These are phyloP conservation scores for Neonectria sp. DNA, from an alignment of 2,329 filamentous ascomycete species.

Conservation along the genomic window DNA sequence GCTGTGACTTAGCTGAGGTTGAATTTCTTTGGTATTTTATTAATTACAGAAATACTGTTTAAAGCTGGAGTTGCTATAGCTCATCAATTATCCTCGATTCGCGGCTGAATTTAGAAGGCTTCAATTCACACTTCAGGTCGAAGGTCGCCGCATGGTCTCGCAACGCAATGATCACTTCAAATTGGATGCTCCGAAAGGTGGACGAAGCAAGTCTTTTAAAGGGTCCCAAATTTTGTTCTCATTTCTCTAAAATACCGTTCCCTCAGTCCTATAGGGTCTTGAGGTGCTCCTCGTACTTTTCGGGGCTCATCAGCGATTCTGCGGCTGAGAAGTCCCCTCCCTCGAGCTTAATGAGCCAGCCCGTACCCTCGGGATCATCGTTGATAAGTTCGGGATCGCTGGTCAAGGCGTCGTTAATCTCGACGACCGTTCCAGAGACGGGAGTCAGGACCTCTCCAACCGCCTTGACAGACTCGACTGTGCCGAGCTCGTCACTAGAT, in stretches of 20 bases:
- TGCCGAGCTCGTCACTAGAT: constrained; percentile 84
- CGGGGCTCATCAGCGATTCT: constrained; percentile 79
- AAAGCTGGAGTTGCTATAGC: no score
- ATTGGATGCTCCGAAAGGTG: no score
- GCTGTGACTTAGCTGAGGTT: background rate
- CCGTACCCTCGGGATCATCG: constrained; percentile 81
- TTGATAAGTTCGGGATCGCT: constrained; percentile 80
- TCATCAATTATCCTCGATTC: no score
- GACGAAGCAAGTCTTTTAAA: background rate
- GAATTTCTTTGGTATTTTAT: background rate
- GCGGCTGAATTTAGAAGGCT: no score
- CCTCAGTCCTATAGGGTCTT: constrained; percentile 30
- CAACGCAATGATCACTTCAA: no score
- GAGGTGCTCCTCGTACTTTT: constrained; percentile 68
- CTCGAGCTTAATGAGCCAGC: constrained; percentile 88
- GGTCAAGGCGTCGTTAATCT: constrained; percentile 78
- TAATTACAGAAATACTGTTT: no score
- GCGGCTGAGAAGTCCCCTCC: constrained; percentile 69
- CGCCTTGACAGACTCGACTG: constrained; percentile 93
- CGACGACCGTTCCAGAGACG: constrained; percentile 78
- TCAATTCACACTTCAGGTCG: no score
- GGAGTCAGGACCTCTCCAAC: constrained; percentile 92
- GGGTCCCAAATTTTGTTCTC: no score
- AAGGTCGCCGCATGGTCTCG: no score
- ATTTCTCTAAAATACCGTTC: background rate